These are phyloP conservation scores for Acorus calamus DNA, from an alignment of 106 monocot genomes.

Conservation along the genomic window DNA sequence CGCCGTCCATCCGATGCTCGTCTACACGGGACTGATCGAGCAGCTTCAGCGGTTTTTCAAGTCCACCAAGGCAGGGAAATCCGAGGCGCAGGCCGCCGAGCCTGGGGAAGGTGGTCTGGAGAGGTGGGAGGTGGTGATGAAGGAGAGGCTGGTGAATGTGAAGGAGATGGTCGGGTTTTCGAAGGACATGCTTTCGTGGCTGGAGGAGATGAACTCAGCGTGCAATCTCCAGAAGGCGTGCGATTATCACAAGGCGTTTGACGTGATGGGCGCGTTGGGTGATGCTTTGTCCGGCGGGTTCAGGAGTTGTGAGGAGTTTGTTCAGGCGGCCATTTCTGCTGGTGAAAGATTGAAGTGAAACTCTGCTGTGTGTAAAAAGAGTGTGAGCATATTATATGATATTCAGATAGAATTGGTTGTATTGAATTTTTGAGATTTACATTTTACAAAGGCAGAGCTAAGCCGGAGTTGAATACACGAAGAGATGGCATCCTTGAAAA, in stretches of 20 bases:
- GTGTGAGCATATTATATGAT: no score
- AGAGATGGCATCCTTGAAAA: no score
- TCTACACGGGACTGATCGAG: conserved; percentile 85
- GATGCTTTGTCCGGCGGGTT: conserved; percentile 54
- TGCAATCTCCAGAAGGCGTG: conserved; percentile 73
- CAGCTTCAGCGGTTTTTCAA: conserved; percentile 90
- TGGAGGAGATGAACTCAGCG: conserved; percentile 74
- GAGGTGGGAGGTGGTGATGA: conserved; percentile 78
- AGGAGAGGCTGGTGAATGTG: conserved; percentile 71
- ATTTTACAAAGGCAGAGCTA: no score
- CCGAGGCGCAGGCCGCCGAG: neutral
- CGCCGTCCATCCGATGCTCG: conserved; percentile 71
- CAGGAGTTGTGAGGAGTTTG: conserved; percentile 72
- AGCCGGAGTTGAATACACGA: no score
- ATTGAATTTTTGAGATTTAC: no score
- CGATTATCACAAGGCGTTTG: conserved; percentile 89
- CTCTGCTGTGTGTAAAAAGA: no score
- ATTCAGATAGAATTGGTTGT: no score
- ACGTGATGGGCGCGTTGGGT: conserved; percentile 58
- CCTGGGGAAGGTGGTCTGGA: conserved; percentile 21
- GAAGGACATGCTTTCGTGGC: conserved; percentile 74
- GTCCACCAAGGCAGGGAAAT: conserved; percentile 9
- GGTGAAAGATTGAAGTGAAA: conserved; percentile 9
- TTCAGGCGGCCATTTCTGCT: conserved; percentile 40
- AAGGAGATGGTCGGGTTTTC: conserved; percentile 89